These are phyloP conservation scores for Magnaporthiopsis poae DNA, from an alignment of 2,329 filamentous ascomycete genomes.

Conservation along the genomic window DNA sequence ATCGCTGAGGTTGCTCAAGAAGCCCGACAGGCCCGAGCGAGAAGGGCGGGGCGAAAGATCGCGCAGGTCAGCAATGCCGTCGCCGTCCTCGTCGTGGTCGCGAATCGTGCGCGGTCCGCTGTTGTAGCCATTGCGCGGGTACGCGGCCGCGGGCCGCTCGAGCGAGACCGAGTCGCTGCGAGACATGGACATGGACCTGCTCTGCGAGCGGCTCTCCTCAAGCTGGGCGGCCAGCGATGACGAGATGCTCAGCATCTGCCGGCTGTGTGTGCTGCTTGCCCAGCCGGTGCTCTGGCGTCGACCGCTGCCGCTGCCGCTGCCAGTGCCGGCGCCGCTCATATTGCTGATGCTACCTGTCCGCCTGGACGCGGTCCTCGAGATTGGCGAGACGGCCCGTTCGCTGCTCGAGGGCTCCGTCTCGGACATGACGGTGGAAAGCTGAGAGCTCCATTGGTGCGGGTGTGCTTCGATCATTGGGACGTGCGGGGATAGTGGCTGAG, in stretches of 20 bases:
- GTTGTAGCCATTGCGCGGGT: conserved; percentile 29
- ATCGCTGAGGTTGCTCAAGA: conserved; percentile 33
- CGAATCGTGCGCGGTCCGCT: conserved; percentile 37
- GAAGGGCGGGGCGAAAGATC: conserved; percentile 44
- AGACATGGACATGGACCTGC: conserved; percentile 20
- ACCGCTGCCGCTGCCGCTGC: conserved; percentile 17
- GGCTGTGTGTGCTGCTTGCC: conserved; percentile 37
- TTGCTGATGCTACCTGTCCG: conserved; percentile 27
- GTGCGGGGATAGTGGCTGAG: background rate
- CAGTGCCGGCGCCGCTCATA: conserved; percentile 16
- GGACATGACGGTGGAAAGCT: conserved; percentile 54
- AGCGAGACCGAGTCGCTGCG: conserved; percentile 35
- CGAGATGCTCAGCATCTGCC: conserved; percentile 47
- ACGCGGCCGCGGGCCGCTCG: conserved; percentile 38
- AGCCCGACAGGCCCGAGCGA: conserved; percentile 40
- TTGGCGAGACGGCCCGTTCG: conserved; percentile 33
- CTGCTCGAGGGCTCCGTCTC: conserved; percentile 48
- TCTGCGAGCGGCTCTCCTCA: conserved; percentile 22
- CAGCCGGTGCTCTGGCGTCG: conserved; percentile 39
- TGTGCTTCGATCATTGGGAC: conserved; percentile 36
- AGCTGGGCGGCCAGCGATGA: conserved; percentile 40
- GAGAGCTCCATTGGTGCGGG: conserved; percentile 53
- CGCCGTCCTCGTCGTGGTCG: conserved; percentile 54
- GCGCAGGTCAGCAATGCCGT: conserved; percentile 52
- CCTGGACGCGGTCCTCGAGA: conserved; percentile 38